phyloP scores from a whole-genome alignment of 2,329 filamentous ascomycete genomes.

The Ophiostoma ips region DNA sequence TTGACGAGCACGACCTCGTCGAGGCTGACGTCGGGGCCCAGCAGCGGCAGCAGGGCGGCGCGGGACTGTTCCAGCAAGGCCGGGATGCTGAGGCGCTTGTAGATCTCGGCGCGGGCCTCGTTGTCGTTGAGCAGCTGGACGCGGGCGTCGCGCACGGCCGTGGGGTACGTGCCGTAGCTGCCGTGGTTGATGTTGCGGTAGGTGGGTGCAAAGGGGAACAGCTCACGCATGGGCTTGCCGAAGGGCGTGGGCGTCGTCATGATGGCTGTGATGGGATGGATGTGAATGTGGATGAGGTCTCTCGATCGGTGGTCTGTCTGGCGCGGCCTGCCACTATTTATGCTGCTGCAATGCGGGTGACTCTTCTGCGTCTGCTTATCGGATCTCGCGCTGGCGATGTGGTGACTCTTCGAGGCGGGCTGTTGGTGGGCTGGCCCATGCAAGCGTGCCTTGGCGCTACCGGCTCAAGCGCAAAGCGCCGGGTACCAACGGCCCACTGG shows the following conservation, averaged over 20 bases:
- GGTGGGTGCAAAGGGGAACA: constrained; percentile 20
- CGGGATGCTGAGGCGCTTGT: constrained; percentile 47
- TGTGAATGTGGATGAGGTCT: not conserved
- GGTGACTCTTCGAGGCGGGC: no score
- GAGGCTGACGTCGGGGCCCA: constrained; percentile 30
- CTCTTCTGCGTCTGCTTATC: no score
- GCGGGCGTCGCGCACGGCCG: constrained; percentile 36
- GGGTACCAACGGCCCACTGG: no score
- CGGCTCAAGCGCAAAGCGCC: no score
- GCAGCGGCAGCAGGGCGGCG: constrained; percentile 40
- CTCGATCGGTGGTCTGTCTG: not conserved
- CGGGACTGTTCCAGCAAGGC: constrained; percentile 42
- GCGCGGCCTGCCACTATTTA: no score
- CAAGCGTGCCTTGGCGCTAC: no score
- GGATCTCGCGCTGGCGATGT: no score
- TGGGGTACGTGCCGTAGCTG: constrained; percentile 55
- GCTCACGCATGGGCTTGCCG: constrained; percentile 18
- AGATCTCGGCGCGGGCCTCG: constrained; percentile 50
- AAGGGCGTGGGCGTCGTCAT: constrained; percentile 5
- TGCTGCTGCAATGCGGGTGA: no score
- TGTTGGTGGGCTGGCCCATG: no score
- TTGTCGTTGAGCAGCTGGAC: constrained; percentile 38
- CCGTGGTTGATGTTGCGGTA: constrained; percentile 29
- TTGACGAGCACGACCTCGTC: constrained; percentile 52
- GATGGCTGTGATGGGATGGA: not conserved